These are phyloP conservation scores for Bryoerythrophyllum caledonicum DNA, from an alignment of 225 moss, liverwort and hornwort genomes.

Conservation along the genomic window DNA sequence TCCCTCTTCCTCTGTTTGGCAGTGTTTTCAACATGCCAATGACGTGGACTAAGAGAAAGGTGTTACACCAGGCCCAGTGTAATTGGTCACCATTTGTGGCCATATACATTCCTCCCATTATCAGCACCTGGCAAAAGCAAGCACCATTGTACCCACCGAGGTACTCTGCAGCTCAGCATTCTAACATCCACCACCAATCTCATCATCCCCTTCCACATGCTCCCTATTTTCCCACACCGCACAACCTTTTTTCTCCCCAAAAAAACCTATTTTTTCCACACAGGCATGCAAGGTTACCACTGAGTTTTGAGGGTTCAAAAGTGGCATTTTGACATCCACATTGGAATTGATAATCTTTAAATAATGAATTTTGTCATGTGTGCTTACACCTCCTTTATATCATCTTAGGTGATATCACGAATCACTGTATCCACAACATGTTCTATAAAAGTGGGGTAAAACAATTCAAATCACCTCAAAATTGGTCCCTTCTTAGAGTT, in stretches of 20 bases:
- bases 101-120: background rate
- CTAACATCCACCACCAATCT: constrained; percentile 3
- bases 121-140: background rate
- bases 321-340: too few species aligned
- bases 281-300: background rate
- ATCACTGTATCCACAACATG: too few species aligned
- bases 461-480: too few species aligned
- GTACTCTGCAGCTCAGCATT: background rate
- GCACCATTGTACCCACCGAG: background rate
- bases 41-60: background rate
- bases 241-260: background rate
- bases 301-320: too few species aligned
- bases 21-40: background rate
- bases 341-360: too few species aligned
- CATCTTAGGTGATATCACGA: too few species aligned
- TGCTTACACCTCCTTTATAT: too few species aligned
- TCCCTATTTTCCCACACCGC: background rate
- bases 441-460: too few species aligned
- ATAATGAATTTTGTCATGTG: too few species aligned
- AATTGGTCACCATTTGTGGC: background rate
- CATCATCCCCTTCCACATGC: background rate
- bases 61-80: background rate
- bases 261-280: background rate
- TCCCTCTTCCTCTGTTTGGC: background rate
- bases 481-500: too few species aligned